Percentiles rank a stretch among this genome's conserved stretches.
Conservation (phyloP, 1,284 basidiomycete species). For the Porphyrellus sp. region DNA sequence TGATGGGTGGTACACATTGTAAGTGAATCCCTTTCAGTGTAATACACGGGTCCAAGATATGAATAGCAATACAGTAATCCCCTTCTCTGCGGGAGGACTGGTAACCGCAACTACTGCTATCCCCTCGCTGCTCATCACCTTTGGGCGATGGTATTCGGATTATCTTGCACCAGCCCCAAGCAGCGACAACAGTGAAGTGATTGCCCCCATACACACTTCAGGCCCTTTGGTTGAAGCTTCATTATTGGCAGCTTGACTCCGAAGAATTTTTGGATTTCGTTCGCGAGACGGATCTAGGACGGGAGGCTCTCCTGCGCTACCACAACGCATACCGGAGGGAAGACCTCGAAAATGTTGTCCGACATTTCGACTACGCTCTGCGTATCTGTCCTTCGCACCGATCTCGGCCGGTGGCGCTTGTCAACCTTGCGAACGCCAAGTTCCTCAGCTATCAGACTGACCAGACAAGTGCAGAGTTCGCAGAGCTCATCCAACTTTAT, state of each 20-base stretch:
- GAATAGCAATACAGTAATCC: no score
- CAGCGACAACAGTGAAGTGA: no score
- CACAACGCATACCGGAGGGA: not conserved
- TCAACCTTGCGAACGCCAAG: constrained; percentile 14
- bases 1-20: not conserved
- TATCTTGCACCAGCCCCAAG: no score
- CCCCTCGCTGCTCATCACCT: no score
- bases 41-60: no score
- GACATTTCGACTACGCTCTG: not conserved
- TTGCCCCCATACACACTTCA: no score
- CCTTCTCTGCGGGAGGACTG: no score
- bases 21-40: not conserved
- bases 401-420: constrained; percentile 1
- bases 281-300: not conserved
- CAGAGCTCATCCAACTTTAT: constrained; percentile 1
- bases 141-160: no score
- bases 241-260: no score
- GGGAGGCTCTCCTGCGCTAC: not conserved
- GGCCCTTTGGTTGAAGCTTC: no score
- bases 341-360: not conserved
- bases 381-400: not conserved
- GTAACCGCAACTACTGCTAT: no score
- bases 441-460: not conserved
- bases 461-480: not conserved
- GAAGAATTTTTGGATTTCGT: not conserved